These are phyloP conservation scores for Sutorius australiensis DNA, from an alignment of 768 basidiomycete genomes.

Conservation along the genomic window DNA sequence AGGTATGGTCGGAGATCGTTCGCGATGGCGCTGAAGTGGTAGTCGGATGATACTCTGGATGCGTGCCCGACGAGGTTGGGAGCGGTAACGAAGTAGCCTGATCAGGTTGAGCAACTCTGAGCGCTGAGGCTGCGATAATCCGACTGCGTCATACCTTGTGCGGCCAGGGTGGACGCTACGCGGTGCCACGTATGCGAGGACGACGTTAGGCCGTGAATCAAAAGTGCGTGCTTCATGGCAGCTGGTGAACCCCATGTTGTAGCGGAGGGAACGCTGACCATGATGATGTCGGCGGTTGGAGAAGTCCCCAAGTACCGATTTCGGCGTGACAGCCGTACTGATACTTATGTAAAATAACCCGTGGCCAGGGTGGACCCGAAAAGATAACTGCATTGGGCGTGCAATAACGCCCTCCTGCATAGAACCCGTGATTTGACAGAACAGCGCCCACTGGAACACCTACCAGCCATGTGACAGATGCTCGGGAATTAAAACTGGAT, in stretches of 20 bases:
- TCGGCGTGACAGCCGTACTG: no score
- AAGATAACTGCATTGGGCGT: no score
- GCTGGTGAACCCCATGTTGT: slow-evolving; percentile 22
- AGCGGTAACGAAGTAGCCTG: slow-evolving; percentile 24
- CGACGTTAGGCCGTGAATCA: slow-evolving; percentile 25
- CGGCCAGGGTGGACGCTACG: slow-evolving; percentile 14
- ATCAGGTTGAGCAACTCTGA: not conserved
- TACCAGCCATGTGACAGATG: no score
- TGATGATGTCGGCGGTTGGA: no score
- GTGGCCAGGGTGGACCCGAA: no score
- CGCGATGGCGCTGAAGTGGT: slow-evolving; percentile 7
- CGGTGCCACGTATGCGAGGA: slow-evolving; percentile 20
- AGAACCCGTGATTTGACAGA: no score
- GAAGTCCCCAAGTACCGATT: no score
- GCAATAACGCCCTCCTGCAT: no score
- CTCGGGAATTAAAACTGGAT: no score
- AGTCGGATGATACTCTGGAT: slow-evolving; percentile 13
- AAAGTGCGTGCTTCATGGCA: slow-evolving; percentile 21
- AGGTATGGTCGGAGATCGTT: slow-evolving; percentile 20
- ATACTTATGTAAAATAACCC: no score
- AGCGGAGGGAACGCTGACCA: slow-evolving; percentile 17
- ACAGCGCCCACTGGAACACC: no score
- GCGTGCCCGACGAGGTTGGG: slow-evolving; percentile 21
- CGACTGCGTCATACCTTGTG: slow-evolving; percentile 9
- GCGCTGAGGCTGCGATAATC: not conserved